These are phyloP conservation scores for Cichorium intybus DNA, from an alignment of 140 eudicot species.

Conservation along the genomic window DNA sequence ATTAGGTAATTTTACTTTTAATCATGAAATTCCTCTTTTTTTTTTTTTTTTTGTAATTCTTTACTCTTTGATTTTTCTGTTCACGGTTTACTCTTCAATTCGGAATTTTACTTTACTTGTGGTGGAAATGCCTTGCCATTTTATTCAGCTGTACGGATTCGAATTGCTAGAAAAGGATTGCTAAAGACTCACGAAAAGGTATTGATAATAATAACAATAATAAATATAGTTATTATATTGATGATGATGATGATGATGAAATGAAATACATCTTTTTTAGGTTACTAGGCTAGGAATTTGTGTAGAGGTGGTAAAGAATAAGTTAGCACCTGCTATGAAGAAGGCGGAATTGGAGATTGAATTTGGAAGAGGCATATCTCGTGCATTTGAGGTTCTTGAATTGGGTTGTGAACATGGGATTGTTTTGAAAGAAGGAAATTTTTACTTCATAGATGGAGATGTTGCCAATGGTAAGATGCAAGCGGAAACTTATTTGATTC, in stretches of 20 bases:
- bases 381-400: constrained; percentile 74
- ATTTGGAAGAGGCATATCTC: constrained; percentile 76
- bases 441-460: constrained; percentile 60
- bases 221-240: background rate
- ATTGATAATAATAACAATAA: background rate
- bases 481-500: constrained; percentile 61
- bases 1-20: too few species aligned
- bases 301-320: constrained; percentile 84
- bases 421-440: constrained; percentile 51
- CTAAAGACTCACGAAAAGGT: constrained; percentile 75
- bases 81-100: too few species aligned
- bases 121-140: constrained; percentile 97
- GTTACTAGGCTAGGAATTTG: constrained; percentile 75
- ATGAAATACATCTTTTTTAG: constrained; percentile 39
- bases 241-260: background rate
- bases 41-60: too few species aligned
- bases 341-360: constrained; percentile 67
- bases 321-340: constrained; percentile 76
- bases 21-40: too few species aligned
- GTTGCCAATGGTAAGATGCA: constrained; percentile 42
- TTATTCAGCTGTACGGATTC: constrained; percentile 83
- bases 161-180: constrained; percentile 67
- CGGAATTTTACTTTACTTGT: too few species aligned
- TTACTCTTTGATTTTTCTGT: too few species aligned
- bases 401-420: constrained; percentile 77